These are phyloP conservation scores for Cyclocybe cylindracea DNA, from an alignment of 768 basidiomycete species.

Conservation along the genomic window DNA sequence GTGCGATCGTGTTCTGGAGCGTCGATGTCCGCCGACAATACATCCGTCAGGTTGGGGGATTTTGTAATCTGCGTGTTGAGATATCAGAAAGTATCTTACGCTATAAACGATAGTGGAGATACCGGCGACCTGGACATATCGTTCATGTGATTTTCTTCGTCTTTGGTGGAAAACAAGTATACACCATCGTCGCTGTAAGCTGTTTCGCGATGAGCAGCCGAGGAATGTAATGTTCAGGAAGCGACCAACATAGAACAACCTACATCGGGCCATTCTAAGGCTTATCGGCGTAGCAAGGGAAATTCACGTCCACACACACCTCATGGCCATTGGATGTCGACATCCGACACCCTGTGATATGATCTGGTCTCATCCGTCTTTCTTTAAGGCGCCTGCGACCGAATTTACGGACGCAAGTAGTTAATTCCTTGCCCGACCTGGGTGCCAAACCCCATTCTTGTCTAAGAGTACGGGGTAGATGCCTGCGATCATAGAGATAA, in stretches of 20 bases:
- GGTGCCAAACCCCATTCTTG: conserved; percentile 73
- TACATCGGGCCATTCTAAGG: conserved; percentile 22
- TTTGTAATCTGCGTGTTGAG: background rate
- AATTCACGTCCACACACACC: conserved; percentile 35
- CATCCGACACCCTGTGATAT: conserved; percentile 79
- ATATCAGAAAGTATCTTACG: conserved; percentile 8
- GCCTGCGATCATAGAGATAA: conserved; percentile 82
- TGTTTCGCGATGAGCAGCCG: conserved; percentile 26
- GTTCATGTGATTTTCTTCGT: conserved; percentile 45
- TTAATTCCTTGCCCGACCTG: conserved; percentile 44
- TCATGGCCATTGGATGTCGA: conserved; percentile 73
- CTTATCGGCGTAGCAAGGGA: too few species aligned
- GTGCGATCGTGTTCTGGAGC: conserved; percentile 11
- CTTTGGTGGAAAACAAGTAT: conserved; percentile 73
- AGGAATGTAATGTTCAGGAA: background rate
- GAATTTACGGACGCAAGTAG: conserved; percentile 82
- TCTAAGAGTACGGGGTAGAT: conserved; percentile 57
- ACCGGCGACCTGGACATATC: conserved; percentile 21
- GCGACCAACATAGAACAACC: conserved; percentile 63
- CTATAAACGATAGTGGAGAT: conserved; percentile 29
- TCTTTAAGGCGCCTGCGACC: conserved; percentile 43
- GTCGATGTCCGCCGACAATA: conserved; percentile 1
- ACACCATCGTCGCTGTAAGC: conserved; percentile 75
- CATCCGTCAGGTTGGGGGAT: background rate
- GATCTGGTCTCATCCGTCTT: conserved; percentile 43